phyloP scores from a whole-genome alignment of 192 early-diverging fungal genomes.

The Entomortierella beljakovae region DNA sequence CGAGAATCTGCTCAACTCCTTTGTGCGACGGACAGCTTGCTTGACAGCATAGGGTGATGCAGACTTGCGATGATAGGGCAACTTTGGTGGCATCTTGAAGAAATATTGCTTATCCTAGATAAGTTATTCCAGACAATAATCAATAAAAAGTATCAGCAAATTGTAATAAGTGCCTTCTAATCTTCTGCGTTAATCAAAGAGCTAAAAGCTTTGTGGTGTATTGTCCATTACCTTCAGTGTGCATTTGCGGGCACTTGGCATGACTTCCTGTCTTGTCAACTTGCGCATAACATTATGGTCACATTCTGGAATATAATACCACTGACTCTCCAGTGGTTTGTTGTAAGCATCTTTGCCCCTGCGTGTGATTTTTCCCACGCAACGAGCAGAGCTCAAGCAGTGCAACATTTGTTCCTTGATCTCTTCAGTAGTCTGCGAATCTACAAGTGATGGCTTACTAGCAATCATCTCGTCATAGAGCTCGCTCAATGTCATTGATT shows the following conservation, averaged over 20 bases:
- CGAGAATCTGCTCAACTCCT: constrained; percentile 38
- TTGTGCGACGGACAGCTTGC: constrained; percentile 23
- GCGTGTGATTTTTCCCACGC: constrained; percentile 63
- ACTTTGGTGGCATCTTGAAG: constrained; percentile 68
- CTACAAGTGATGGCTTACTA: constrained; percentile 54
- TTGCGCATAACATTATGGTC: constrained; percentile 67
- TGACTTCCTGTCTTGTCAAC: constrained; percentile 60
- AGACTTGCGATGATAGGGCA: constrained; percentile 59
- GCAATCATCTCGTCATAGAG: constrained; percentile 61
- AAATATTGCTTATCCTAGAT: constrained; percentile 59
- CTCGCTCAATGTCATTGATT: constrained; percentile 65
- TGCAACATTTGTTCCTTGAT: constrained; percentile 50
- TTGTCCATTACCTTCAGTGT: constrained; percentile 56
- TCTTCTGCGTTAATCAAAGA: too few species aligned
- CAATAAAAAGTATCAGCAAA: neutral
- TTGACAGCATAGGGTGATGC: constrained; percentile 51
- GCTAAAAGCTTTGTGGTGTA: too few species aligned
- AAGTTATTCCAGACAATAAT: neutral
- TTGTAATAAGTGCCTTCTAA: too few species aligned
- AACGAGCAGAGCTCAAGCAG: constrained; percentile 55
- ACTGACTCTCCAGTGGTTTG: constrained; percentile 63
- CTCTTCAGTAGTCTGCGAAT: constrained; percentile 20
- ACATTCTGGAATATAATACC: constrained; percentile 64
- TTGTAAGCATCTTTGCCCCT: constrained; percentile 68
- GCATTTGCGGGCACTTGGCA: constrained; percentile 65